A percentile compares a stretch with the other conserved stretches of the same genome.
These are phyloP conservation scores for Penicillium capsulatum DNA, from an alignment of 2,329 filamentous ascomycete species.

Conservation along the genomic window DNA sequence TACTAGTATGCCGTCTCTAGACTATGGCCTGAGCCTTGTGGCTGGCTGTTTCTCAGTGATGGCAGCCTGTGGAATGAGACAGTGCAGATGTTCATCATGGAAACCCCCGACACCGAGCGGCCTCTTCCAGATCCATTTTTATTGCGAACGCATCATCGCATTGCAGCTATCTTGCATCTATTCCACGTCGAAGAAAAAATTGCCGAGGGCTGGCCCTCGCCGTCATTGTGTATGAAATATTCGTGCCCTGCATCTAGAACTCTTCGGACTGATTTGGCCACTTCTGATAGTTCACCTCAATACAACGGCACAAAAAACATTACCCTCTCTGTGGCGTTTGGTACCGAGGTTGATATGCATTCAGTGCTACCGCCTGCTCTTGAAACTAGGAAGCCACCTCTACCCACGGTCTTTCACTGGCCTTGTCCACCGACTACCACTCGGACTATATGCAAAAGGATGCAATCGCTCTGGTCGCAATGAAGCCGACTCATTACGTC, in stretches of 20 bases:
- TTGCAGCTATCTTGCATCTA: slow-evolving; percentile 4
- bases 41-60: slow-evolving; percentile 2
- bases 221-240: slow-evolving; percentile 4
- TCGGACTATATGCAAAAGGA: slow-evolving; percentile 7
- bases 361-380: slow-evolving; percentile 4
- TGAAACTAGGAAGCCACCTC: slow-evolving; percentile 2
- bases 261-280: neutral
- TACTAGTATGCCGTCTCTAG: slow-evolving; percentile 1
- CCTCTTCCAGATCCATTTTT: slow-evolving; percentile 10
- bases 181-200: slow-evolving; percentile 4
- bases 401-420: slow-evolving; percentile 2
- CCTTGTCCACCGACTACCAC: slow-evolving; percentile 5
- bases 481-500: slow-evolving; percentile 4
- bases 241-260: neutral
- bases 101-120: neutral
- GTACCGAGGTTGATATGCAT: slow-evolving; percentile 2
- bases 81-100: slow-evolving; percentile 5
- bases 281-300: slow-evolving; percentile 1
- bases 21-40: slow-evolving; percentile 3
- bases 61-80: slow-evolving; percentile 2
- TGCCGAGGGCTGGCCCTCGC: slow-evolving; percentile 8
- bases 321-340: slow-evolving; percentile 3
- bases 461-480: slow-evolving; percentile 1
- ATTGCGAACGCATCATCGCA: slow-evolving; percentile 7
- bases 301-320: neutral